phyloP scores from a whole-genome alignment of 805 yeast species.

The Candida ulmi region DNA sequence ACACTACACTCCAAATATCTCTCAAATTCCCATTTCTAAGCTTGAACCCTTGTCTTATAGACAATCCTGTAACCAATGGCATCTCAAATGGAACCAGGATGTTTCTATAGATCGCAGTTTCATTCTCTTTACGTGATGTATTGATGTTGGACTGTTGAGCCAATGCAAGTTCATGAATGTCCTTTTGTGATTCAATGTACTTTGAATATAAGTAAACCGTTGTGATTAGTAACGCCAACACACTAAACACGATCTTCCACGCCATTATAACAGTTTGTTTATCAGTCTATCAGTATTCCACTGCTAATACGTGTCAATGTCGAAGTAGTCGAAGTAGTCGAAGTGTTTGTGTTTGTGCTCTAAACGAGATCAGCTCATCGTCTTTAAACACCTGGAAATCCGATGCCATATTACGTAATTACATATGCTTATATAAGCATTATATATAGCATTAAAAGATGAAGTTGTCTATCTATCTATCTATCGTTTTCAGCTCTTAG shows the following conservation, averaged over 20 bases:
- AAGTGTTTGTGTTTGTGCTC: too few relatives aligned
- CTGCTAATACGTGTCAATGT: too few relatives aligned
- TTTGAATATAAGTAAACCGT: constrained; percentile 20
- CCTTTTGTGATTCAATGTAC: constrained; percentile 33
- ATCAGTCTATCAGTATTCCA: too few relatives aligned
- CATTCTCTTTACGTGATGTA: constrained; percentile 56
- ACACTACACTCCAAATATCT: constrained; percentile 64
- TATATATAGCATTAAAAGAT: too few relatives aligned
- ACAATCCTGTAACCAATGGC: constrained; percentile 64
- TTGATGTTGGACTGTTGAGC: constrained; percentile 61
- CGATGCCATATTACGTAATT: too few relatives aligned
- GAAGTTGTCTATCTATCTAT: too few relatives aligned
- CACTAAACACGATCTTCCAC: constrained; percentile 10
- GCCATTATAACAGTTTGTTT: neutral
- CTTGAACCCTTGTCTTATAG: constrained; percentile 57
- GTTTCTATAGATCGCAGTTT: constrained; percentile 74
- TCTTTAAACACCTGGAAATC: too few relatives aligned
- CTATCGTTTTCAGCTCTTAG: constrained; percentile 22
- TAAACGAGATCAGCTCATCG: too few relatives aligned
- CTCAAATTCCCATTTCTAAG: constrained; percentile 69
- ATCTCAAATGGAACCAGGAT: constrained; percentile 67
- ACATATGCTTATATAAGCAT: too few relatives aligned
- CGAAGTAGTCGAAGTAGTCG: too few relatives aligned
- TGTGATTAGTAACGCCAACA: constrained; percentile 38
- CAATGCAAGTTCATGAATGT: constrained; percentile 53